These are phyloP conservation scores for Geosmithia putterillii DNA, from an alignment of 2,329 filamentous ascomycete species.

Conservation along the genomic window DNA sequence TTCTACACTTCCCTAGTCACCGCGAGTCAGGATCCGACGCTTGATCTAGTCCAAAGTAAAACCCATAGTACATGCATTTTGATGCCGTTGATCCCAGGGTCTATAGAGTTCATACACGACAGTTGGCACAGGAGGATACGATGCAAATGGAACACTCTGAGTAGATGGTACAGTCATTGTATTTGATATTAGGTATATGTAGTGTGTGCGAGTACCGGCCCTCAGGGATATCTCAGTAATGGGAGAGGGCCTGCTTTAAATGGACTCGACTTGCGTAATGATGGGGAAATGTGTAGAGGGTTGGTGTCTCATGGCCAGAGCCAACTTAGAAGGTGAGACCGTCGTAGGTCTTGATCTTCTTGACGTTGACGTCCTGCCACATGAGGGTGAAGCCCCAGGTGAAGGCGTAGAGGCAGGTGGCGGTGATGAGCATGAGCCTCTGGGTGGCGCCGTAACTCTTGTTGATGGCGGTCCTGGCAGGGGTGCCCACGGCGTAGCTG, in stretches of 20 bases:
- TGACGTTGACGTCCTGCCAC: background rate
- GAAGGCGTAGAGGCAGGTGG: background rate
- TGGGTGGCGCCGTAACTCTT: constrained; percentile 45
- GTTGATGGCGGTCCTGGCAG: constrained; percentile 42
- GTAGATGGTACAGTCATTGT: too few relatives aligned
- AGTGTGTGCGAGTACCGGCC: background rate
- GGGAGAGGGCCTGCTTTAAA: background rate
- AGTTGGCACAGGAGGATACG: too few relatives aligned
- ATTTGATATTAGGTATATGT: too few relatives aligned
- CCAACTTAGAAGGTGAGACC: constrained; percentile 11
- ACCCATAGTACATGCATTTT: too few relatives aligned
- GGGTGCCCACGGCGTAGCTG: constrained; percentile 34
- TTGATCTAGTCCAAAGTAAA: too few relatives aligned
- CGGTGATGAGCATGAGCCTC: constrained; percentile 27
- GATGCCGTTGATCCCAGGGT: too few relatives aligned
- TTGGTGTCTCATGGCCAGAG: too few relatives aligned
- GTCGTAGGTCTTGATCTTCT: background rate
- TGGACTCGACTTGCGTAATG: background rate
- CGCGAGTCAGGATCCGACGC: too few relatives aligned
- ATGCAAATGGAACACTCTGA: too few relatives aligned
- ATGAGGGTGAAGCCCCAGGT: background rate
- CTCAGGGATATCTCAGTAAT: background rate
- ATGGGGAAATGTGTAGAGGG: too few relatives aligned
- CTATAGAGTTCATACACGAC: too few relatives aligned
- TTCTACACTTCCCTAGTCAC: too few relatives aligned